Base-by-base conservation (phyloP, 2,329 filamentous ascomycete species). In the Diaporthe nobilis region DNA sequence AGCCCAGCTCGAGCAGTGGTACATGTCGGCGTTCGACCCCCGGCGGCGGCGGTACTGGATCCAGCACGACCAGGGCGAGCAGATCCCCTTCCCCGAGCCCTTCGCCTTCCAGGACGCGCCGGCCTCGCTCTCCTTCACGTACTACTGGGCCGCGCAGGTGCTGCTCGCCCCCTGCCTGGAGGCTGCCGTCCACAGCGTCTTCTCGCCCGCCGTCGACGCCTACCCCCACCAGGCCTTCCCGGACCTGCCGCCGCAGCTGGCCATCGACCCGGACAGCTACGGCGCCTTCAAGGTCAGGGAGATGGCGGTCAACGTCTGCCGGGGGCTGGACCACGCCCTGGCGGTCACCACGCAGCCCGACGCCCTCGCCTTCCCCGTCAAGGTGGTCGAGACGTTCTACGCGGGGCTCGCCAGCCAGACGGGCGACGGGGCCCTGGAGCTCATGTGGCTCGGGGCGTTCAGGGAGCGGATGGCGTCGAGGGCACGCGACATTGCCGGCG, bases 61-160 rank as follows among this genome's bases (percentile, higher is more conserved):
- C 17, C 81, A 83, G 22, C 74, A 82, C 15, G 77, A 79, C 42
- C 79, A 81, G 61, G 78, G 81, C 34, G 80, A 80, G 49, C 74
- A 84, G 63, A 81, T 87, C 28, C 87, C 88, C 0, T 90, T 90
- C 77, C 80, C 83, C 17, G 85, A 86, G 57, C 80, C 83, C 2
- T 87, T 87, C 76, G 82, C 81, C 15, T 90, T 91, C 79, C 83
- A 82, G 39, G 85, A 88, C 78, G 80, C 84, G 25, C 78, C 83
- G 17, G 84, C 86, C 0, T 87, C 89, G 0, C 77, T 90, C 44
- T 84, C 85, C 61, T 86, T 90, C 77, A 80, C 90, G 17, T 88
- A 89, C 79, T 90, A 90, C 80, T 91, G 89, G 89, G 85, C 88
- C 76, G 81, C 86, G 1, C 85, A 89, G 61, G 83, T 90, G 39